These are phyloP conservation scores for Thymus quinquecostatus DNA, from an alignment of 257 asterid species.

Conservation along the genomic window DNA sequence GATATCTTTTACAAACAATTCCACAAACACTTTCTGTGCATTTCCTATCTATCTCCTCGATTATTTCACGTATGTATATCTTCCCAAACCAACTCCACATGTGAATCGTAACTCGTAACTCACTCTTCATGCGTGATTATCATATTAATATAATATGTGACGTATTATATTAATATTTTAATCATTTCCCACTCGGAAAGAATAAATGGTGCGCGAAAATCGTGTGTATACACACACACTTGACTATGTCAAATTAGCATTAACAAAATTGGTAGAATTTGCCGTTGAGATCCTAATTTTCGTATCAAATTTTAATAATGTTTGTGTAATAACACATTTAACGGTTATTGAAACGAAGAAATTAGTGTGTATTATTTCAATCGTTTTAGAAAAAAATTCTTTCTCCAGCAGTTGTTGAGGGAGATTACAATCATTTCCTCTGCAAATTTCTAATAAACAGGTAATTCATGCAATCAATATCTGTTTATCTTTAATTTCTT, in stretches of 20 bases:
- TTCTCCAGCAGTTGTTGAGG: not conserved
- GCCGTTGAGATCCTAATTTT: constrained; percentile 23
- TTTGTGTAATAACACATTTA: not conserved
- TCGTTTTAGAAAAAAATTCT: not conserved
- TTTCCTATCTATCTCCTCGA: too few species aligned
- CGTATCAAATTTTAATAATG: not conserved
- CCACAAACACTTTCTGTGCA: not conserved
- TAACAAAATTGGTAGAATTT: constrained; percentile 18
- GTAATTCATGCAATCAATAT: constrained; percentile 19
- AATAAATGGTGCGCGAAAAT: too few species aligned
- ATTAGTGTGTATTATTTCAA: not conserved
- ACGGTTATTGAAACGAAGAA: not conserved
- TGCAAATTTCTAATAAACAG: constrained; percentile 32
- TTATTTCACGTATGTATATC: too few species aligned
- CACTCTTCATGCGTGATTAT: too few species aligned
- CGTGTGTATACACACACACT: not conserved
- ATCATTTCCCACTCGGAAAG: too few species aligned
- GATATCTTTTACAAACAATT: not conserved
- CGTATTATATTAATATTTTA: too few species aligned
- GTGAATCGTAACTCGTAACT: too few species aligned
- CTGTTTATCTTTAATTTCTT: not conserved
- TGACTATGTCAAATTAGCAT: constrained; percentile 32
- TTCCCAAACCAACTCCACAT: too few species aligned
- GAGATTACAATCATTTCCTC: not conserved
- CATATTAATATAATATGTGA: too few species aligned